These are phyloP conservation scores for Coprinopsis cinerea DNA, from an alignment of 768 basidiomycete species.

Conservation along the genomic window DNA sequence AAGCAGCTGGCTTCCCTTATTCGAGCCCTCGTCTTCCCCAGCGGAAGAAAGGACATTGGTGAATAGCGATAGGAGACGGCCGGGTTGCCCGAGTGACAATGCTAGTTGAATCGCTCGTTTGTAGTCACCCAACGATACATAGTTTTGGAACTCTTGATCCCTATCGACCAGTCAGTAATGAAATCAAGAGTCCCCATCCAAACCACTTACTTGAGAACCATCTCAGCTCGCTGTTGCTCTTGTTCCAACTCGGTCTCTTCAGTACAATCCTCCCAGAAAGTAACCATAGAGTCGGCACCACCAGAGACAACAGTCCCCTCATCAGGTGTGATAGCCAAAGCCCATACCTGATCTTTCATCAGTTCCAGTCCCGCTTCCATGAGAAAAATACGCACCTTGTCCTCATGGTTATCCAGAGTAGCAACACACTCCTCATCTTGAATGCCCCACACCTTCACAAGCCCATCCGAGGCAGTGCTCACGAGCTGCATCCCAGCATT, in stretches of 20 bases:
- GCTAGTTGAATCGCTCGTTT: conserved; percentile 87
- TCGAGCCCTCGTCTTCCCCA: conserved; percentile 26
- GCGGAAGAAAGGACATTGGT: conserved; percentile 40
- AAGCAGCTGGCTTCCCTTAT: conserved; percentile 68
- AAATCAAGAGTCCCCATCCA: not conserved
- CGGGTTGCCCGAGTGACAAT: conserved; percentile 89
- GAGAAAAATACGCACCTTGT: conserved; percentile 61
- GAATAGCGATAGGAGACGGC: conserved; percentile 78
- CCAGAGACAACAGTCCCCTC: conserved; percentile 86
- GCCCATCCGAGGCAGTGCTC: conserved; percentile 87
- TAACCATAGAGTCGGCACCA: conserved; percentile 93
- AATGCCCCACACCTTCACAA: conserved; percentile 95
- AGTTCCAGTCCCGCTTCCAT: not conserved
- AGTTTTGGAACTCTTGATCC: conserved; percentile 95
- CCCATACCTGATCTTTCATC: conserved; percentile 80
- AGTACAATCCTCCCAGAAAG: conserved; percentile 95
- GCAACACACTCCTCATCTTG: conserved; percentile 79
- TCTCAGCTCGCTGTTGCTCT: conserved; percentile 62
- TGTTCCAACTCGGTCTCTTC: conserved; percentile 75
- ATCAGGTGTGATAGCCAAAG: conserved; percentile 75
- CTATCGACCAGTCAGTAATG: conserved; percentile 36
- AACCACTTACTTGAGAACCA: conserved; percentile 70
- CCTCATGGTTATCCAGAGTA: conserved; percentile 96
- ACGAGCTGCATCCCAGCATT: conserved; percentile 80
- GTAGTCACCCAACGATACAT: conserved; percentile 83